Percentiles rank a stretch among this genome's conserved stretches.
phyloP scores from a whole-genome alignment of 2,329 filamentous ascomycete genomes.

The Talaromyces sp. region DNA sequence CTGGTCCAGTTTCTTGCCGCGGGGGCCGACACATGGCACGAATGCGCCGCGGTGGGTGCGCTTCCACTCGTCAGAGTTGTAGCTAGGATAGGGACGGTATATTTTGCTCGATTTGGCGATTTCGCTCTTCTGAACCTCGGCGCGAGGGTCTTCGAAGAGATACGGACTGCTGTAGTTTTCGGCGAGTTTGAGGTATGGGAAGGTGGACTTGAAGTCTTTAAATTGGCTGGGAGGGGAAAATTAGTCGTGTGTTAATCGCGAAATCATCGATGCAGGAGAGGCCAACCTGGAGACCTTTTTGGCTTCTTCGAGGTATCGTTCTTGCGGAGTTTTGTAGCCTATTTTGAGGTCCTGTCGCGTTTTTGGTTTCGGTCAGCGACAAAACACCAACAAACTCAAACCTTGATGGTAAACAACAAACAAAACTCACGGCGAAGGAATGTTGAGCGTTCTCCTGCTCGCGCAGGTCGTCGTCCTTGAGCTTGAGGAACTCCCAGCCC shows the following conservation, averaged over 20 bases:
- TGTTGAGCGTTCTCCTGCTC: constrained; percentile 6
- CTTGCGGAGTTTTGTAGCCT: constrained; percentile 8
- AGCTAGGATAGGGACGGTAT: constrained; percentile 67
- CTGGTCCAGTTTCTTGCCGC: constrained; percentile 46
- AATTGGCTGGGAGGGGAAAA: constrained; percentile 3
- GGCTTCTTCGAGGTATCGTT: constrained; percentile 12
- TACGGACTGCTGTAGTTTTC: constrained; percentile 7
- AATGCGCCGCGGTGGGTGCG: constrained; percentile 52
- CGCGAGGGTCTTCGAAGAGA: constrained; percentile 8
- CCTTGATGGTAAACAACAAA: neutral
- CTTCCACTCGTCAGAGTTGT: constrained; percentile 59
- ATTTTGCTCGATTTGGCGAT: constrained; percentile 21
- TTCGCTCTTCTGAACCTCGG: constrained; percentile 2
- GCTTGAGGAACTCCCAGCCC: constrained; percentile 7
- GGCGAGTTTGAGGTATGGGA: constrained; percentile 6
- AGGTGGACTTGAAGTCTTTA: constrained; percentile 11
- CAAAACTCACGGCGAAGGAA: constrained; percentile 3
- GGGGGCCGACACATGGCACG: constrained; percentile 59
- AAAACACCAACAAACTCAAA: neutral
- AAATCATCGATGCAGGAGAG: neutral
- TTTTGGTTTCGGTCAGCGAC: neutral
- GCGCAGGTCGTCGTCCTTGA: constrained; percentile 5
- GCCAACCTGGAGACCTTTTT: constrained; percentile 4
- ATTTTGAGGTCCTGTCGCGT: constrained; percentile 5
- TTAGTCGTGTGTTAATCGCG: neutral